phyloP scores from a whole-genome alignment of 768 basidiomycete genomes.

The Butyriboletus loyo region DNA sequence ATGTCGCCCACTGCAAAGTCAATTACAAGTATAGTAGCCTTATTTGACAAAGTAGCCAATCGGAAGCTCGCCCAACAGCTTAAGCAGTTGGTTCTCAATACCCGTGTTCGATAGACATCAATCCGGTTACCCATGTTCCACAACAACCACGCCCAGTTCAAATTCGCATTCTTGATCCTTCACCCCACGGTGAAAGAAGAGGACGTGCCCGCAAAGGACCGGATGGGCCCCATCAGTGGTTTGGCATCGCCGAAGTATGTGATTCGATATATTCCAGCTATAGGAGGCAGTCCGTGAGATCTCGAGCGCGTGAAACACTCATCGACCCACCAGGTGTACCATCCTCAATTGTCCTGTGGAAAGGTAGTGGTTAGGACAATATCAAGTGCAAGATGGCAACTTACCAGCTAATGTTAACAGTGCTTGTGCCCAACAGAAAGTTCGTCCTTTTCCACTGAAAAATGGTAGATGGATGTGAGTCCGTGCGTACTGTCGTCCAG shows the following conservation, averaged over 20 bases:
- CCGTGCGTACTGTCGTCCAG: constrained; percentile 62
- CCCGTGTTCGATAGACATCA: background rate
- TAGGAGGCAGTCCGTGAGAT: background rate
- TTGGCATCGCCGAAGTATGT: constrained; percentile 78
- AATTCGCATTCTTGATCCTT: background rate
- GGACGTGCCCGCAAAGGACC: constrained; percentile 60
- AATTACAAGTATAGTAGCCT: too few relatives aligned
- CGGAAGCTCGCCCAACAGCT: background rate
- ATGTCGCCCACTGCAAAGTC: background rate
- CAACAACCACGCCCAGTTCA: background rate
- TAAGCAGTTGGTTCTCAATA: background rate
- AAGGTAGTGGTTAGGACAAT: background rate
- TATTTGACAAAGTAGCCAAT: background rate
- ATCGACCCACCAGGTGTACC: constrained; percentile 38
- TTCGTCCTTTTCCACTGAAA: constrained; percentile 63
- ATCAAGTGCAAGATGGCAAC: background rate
- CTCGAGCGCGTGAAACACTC: background rate
- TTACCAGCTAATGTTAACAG: constrained; percentile 65
- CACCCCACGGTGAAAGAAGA: constrained; percentile 53
- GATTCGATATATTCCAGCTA: constrained; percentile 70
- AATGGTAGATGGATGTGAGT: constrained; percentile 76
- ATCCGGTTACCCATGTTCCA: background rate
- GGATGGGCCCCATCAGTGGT: constrained; percentile 58
- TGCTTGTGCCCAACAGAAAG: constrained; percentile 57
- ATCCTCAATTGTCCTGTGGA: constrained; percentile 56